Conservation (phyloP, 345 rosid species). For the Atalantia buxifolia region DNA sequence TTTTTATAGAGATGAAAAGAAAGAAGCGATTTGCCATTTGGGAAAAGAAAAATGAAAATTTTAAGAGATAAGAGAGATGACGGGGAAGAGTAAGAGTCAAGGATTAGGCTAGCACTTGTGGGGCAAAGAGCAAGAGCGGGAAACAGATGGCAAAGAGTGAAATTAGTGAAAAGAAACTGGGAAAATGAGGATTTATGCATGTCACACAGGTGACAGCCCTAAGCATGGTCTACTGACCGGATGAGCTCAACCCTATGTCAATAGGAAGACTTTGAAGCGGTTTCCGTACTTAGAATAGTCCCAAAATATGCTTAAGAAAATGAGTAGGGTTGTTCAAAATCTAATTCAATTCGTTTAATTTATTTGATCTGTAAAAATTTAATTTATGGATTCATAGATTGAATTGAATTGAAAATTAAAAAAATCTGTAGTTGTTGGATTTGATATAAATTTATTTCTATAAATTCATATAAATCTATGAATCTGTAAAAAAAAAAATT, state of each 20-base stretch:
- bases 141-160: not conserved
- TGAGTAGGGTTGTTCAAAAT: too few species aligned
- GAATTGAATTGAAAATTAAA: too few species aligned
- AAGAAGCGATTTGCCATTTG: not conserved
- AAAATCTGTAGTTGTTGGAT: too few species aligned
- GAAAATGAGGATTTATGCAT: not conserved
- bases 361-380: too few species aligned
- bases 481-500: too few species aligned
- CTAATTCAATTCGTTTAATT: fast-evolving
- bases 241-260: not conserved
- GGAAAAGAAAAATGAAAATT: not conserved
- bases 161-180: not conserved
- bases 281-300: too few species aligned
- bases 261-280: not conserved
- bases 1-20: not conserved
- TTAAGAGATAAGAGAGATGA: not conserved
- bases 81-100: not conserved
- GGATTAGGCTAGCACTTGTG: not conserved
- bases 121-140: not conserved
- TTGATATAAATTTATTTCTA: too few species aligned
- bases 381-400: too few species aligned
- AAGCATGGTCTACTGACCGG: not conserved
- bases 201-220: constrained; percentile 4
- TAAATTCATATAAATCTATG: fast-evolving
- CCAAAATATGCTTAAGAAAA: too few species aligned